Evolutionary conservation across 2,329 filamentous ascomycete species (phyloP).

Genomic region (Alternaria tenuissima): DNA sequence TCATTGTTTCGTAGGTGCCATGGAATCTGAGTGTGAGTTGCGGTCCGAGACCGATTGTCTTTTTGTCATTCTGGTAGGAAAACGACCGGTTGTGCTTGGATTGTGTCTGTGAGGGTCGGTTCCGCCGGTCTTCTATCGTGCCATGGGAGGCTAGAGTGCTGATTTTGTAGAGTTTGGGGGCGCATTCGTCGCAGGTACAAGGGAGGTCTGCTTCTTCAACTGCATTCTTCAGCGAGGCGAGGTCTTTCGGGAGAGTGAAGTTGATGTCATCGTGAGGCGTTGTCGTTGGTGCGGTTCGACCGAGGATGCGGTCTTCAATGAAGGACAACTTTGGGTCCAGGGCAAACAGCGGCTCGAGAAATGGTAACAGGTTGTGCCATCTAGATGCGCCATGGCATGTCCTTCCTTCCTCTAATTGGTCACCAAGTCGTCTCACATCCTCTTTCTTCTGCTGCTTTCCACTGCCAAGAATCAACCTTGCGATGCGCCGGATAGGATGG

Average conservation of each 20-base stretch:
- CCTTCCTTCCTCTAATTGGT: neutral
- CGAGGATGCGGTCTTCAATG: conserved; percentile 25
- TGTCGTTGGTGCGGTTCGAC: conserved; percentile 7
- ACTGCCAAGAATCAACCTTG: conserved; percentile 11
- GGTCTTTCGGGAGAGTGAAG: neutral
- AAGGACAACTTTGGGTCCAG: conserved; percentile 24
- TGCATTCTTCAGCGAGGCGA: conserved; percentile 10
- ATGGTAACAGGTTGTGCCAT: conserved; percentile 22
- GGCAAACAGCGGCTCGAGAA: conserved; percentile 23
- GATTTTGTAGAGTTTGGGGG: conserved; percentile 23
- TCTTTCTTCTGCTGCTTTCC: conserved; percentile 1
- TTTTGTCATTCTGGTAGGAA: neutral
- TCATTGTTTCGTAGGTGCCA: conserved; percentile 28
- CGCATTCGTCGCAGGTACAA: conserved; percentile 25
- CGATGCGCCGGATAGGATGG: conserved; percentile 17
- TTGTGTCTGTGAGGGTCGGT: neutral
- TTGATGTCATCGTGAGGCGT: neutral
- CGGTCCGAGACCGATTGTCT: neutral
- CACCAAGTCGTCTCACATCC: neutral
- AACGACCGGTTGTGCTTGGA: neutral
- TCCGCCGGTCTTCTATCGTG: conserved; percentile 7
- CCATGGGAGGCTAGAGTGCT: conserved; percentile 17
- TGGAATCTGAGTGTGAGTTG: conserved; percentile 15
- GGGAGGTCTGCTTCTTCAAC: conserved; percentile 10
- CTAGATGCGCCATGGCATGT: conserved; percentile 20